Conservation (phyloP, 225 moss, liverwort and hornwort genomes). For the Sphagnum tenellum region DNA sequence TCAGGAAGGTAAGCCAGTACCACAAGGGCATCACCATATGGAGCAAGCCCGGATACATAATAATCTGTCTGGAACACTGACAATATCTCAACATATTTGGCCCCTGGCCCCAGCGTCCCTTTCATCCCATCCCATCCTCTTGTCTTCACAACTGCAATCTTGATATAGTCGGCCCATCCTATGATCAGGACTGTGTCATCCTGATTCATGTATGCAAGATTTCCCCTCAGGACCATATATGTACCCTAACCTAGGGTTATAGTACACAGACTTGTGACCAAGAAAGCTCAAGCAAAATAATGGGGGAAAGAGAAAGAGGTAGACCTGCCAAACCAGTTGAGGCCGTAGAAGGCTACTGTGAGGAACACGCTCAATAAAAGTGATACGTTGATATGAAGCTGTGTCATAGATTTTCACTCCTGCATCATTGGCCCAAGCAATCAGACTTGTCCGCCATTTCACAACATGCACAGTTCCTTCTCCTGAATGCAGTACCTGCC, state of each 20-base stretch:
- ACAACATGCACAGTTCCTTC: constrained; percentile 89
- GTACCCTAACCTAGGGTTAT: no score
- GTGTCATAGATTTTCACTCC: constrained; percentile 96
- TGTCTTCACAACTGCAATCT: constrained; percentile 81
- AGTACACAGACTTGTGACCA: background rate
- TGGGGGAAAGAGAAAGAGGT: background rate
- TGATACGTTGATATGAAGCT: constrained; percentile 82
- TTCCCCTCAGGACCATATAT: no score
- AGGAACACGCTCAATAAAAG: constrained; percentile 78
- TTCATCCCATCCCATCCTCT: constrained; percentile 55
- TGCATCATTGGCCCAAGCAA: constrained; percentile 95
- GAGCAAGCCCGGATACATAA: constrained; percentile 82
- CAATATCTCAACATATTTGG: constrained; percentile 85
- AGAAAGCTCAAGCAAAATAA: background rate
- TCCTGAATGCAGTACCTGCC: constrained; percentile 84
- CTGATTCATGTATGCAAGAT: constrained; percentile 28
- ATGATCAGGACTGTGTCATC: constrained; percentile 74
- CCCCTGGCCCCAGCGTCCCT: constrained; percentile 52
- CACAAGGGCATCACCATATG: constrained; percentile 84
- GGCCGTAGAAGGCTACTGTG: constrained; percentile 74
- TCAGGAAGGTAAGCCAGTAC: constrained; percentile 84
- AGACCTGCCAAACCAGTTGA: constrained; percentile 91
- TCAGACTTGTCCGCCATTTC: constrained; percentile 93
- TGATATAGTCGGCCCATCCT: constrained; percentile 94
- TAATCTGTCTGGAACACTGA: constrained; percentile 64